Percentiles rank a stretch among this genome's conserved stretches.
phyloP scores from a whole-genome alignment of 805 yeast species.

The Wickerhamiella sorbophila region DNA sequence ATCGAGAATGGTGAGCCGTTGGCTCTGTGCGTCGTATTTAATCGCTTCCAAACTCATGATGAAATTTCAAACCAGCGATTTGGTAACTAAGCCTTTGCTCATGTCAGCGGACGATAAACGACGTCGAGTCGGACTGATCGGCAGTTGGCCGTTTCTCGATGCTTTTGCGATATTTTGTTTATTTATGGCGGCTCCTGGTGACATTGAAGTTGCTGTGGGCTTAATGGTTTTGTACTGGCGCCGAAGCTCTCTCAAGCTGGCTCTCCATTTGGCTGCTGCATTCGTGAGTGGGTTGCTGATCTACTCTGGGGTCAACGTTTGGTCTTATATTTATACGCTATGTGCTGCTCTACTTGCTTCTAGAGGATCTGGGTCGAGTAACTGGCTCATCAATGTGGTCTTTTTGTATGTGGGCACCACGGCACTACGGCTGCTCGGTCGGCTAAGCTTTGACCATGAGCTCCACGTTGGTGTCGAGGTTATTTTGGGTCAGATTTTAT shows the following conservation, averaged over 20 bases:
- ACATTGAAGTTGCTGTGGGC: not conserved
- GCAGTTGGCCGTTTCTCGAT: slow-evolving; percentile 1
- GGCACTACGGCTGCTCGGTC: not conserved
- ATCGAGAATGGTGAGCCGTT: slow-evolving; percentile 50
- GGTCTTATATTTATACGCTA: not conserved
- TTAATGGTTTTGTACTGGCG: not conserved
- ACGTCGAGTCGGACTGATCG: too few relatives aligned
- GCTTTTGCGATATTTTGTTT: not conserved
- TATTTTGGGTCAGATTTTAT: not conserved
- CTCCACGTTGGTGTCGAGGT: not conserved
- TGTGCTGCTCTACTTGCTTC: not conserved
- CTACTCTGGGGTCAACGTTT: not conserved
- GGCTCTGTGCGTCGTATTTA: slow-evolving; percentile 36
- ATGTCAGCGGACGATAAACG: not conserved
- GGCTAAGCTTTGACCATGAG: not conserved
- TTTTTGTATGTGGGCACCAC: not conserved
- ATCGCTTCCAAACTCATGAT: slow-evolving; percentile 44
- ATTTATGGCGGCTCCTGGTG: not conserved
- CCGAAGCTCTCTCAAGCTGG: not conserved
- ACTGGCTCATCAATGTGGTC: not conserved
- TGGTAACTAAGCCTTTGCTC: not conserved
- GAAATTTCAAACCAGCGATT: not conserved
- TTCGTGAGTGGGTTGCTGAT: not conserved
- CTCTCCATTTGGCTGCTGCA: not conserved
- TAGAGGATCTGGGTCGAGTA: not conserved